A percentile compares a stretch with the other conserved stretches of the same genome.
phyloP scores from a whole-genome alignment of 2,329 filamentous ascomycete genomes.

The Thielaviopsis cerberus region DNA sequence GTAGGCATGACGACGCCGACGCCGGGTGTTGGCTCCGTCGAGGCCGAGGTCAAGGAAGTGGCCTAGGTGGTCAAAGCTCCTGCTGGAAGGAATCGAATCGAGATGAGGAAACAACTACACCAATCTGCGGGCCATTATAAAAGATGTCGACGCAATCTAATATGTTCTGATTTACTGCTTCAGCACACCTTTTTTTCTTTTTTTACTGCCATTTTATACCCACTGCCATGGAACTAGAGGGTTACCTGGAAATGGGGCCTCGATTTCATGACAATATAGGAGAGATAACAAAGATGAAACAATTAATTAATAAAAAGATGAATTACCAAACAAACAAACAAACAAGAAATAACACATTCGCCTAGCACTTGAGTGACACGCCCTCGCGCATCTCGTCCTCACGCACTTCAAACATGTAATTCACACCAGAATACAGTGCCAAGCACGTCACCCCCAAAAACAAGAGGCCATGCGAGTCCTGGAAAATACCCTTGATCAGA shows the following conservation, averaged over 20 bases:
- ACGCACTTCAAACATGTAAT: slow-evolving; percentile 92
- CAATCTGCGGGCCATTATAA: background rate
- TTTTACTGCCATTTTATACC: background rate
- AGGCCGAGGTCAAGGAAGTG: slow-evolving; percentile 12
- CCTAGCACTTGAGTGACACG: slow-evolving; percentile 62
- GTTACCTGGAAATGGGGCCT: no score
- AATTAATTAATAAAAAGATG: background rate
- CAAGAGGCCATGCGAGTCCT: slow-evolving; percentile 49
- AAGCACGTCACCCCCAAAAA: slow-evolving; percentile 56
- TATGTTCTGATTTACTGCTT: background rate
- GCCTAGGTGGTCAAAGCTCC: background rate
- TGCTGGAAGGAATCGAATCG: background rate
- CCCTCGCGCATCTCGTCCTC: slow-evolving; percentile 70
- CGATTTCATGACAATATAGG: no score
- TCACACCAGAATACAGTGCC: slow-evolving; percentile 67
- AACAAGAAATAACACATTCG: background rate
- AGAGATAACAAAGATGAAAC: no score
- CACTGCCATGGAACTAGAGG: background rate
- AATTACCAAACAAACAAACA: no score
- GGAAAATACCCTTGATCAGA: slow-evolving; percentile 56
- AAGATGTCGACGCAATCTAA: background rate
- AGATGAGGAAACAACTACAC: background rate
- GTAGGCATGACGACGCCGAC: slow-evolving; percentile 12
- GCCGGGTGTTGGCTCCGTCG: slow-evolving; percentile 14
- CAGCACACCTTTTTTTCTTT: background rate